These are phyloP conservation scores for Tripterygium wilfordii DNA, from an alignment of 177 flowering plant species.

Conservation along the genomic window DNA sequence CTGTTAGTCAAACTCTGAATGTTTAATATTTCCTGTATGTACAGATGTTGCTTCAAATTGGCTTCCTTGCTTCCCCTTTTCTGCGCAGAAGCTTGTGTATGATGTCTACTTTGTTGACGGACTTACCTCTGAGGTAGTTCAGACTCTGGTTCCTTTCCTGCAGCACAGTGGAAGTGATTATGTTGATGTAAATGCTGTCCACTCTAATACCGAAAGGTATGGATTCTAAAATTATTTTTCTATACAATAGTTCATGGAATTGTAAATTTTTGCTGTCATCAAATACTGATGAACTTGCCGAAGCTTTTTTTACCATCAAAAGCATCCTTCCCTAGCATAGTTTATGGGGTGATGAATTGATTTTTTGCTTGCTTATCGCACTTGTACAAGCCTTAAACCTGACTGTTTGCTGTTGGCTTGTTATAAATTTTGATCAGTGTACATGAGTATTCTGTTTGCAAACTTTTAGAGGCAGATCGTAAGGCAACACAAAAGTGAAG, in stretches of 20 bases:
- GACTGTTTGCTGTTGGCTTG: no score
- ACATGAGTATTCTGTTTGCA: no score
- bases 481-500: no score
- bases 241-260: background rate
- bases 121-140: constrained; percentile 60
- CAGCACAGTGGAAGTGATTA: constrained; percentile 25
- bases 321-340: no score
- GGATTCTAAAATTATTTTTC: background rate
- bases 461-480: no score
- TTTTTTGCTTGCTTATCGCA: no score
- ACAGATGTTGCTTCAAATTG: constrained; percentile 88
- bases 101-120: constrained; percentile 79
- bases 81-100: constrained; percentile 64
- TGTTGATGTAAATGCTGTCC: constrained; percentile 36
- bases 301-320: no score
- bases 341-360: no score
- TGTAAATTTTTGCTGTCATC: background rate
- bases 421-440: no score
- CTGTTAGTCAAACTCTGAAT: background rate
- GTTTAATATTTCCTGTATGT: constrained; percentile 6
- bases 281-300: background rate
- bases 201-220: constrained; percentile 80
- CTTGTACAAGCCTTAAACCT: no score
- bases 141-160: constrained; percentile 64
- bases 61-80: constrained; percentile 75